A percentile compares a stretch with the other conserved stretches of the same genome.
phyloP scores from a whole-genome alignment of 1,284 basidiomycete species.

The Ustilago tritici region DNA sequence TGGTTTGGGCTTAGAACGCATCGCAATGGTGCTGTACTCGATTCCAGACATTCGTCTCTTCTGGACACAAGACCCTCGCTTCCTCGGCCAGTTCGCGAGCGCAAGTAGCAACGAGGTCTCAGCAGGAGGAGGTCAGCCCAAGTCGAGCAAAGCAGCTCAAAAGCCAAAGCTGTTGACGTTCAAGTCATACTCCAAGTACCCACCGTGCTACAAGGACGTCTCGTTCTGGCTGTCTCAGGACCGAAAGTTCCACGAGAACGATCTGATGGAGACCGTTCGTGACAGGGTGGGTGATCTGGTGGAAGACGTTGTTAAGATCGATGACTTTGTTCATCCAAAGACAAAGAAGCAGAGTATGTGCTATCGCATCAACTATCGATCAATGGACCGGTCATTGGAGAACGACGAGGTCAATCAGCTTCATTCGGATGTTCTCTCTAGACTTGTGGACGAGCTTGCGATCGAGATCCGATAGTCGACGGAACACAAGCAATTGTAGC shows the following conservation, averaged over 20 bases:
- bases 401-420: conserved; percentile 89
- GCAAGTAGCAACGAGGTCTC: conserved; percentile 32
- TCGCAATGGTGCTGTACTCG: conserved; percentile 96
- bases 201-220: conserved; percentile 69
- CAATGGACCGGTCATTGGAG: conserved; percentile 93
- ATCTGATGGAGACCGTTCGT: conserved; percentile 93
- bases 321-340: conserved; percentile 91
- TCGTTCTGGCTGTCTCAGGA: conserved; percentile 75
- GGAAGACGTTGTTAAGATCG: conserved; percentile 90
- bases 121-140: conserved; percentile 29
- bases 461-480: conserved; percentile 54
- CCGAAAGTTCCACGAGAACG: conserved; percentile 84
- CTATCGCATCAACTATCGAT: conserved; percentile 93
- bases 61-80: conserved; percentile 91
- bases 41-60: conserved; percentile 99
- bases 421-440: conserved; percentile 73
- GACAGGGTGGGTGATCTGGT: conserved; percentile 91
- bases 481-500: neutral
- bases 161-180: conserved; percentile 63
- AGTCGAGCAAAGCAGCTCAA: neutral
- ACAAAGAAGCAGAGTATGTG: conserved; percentile 83
- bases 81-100: conserved; percentile 85
- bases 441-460: conserved; percentile 71
- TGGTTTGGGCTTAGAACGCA: conserved; percentile 94
- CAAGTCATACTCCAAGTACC: conserved; percentile 66